phyloP scores from a whole-genome alignment of 306 rosid genomes.

The Castanea crenata region DNA sequence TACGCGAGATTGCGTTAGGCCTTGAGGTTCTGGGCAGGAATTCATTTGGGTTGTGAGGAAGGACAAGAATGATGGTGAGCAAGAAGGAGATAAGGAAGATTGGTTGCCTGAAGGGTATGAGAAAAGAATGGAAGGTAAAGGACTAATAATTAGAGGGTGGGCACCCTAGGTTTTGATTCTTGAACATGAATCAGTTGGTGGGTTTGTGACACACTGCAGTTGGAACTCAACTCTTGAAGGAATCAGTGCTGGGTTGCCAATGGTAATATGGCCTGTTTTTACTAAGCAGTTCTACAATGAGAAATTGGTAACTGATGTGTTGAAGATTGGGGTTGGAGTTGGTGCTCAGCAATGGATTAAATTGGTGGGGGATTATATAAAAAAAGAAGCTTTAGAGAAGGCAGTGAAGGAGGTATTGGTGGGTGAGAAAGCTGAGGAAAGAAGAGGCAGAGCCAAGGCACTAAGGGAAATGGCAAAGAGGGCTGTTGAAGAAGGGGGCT shows the following conservation, averaged over 20 bases:
- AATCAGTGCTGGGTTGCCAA: constrained; percentile 7
- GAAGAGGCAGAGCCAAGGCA: constrained; percentile 42
- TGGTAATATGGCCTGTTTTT: constrained; percentile 32
- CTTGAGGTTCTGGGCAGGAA: constrained; percentile 29
- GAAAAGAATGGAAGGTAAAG: constrained; percentile 30
- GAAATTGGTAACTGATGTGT: constrained; percentile 26
- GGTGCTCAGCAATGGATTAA: constrained; percentile 19
- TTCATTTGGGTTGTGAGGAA: constrained; percentile 38
- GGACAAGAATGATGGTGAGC: background rate
- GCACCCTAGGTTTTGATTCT: constrained; percentile 38
- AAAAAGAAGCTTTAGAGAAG: constrained; percentile 30
- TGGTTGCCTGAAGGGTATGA: constrained; percentile 37
- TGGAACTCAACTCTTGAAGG: constrained; percentile 53
- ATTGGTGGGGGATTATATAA: constrained; percentile 18
- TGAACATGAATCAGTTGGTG: constrained; percentile 27
- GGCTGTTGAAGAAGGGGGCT: constrained; percentile 48
- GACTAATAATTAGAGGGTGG: constrained; percentile 33
- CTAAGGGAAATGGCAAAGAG: constrained; percentile 28
- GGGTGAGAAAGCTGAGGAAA: constrained; percentile 44
- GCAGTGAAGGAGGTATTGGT: constrained; percentile 25
- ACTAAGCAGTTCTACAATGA: constrained; percentile 39
- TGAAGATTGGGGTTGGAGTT: constrained; percentile 30
- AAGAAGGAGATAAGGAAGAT: background rate
- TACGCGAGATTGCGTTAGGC: constrained; percentile 18
- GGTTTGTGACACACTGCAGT: constrained; percentile 45